Evolutionary conservation across 345 rosid genomes (phyloP), one percentile per base, ranked within the genome.

Genomic region (Lepidium aucheri): DNA sequence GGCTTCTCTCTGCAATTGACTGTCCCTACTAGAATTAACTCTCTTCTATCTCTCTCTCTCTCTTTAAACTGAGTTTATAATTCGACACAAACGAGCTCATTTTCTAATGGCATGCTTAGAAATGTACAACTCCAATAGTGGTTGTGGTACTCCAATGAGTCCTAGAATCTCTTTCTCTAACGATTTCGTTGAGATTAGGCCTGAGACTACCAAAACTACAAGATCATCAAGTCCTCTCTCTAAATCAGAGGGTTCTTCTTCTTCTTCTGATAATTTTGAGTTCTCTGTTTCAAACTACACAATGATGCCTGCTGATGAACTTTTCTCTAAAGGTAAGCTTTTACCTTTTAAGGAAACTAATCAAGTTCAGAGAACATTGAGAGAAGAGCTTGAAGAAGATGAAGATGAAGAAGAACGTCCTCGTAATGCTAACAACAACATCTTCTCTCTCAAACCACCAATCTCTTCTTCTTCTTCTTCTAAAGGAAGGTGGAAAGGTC

Each of bases 221-320:
- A 60, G 70, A 45, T 66, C 69, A 45, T 66, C 69, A 63, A 74
- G 69, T 20, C 67, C 78, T 53, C 69, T 60, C 69, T 72, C 76
- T n/a, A 57, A 65, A 16, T 53, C 7, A 18, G 65, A 72, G 62
- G 66, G 38, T 13, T n/a, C 70, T 68, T 61, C 76, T 36, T 69
- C 86, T 13, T 76, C 67, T 22, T 85, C 96, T 45, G 77, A 86
- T 10, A 96, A 93, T 73, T 93, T 93, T 40, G 98, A 93, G 77
- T 93, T 93, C 74, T 88, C 92, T 0, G 98, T 93, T 13, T 65
- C 89, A 0, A 82, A 79, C 77, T 67, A 81, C 75, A 83, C 90
- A 50, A 93, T 88, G 97, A 87, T 93, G 96, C 88, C 89, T 44
- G 97, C 98, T 12, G 98, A 93, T 59, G 98, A 93, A 81, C 96